Conservation (phyloP, 1,284 basidiomycete species). For the Schizophyllum amplum region DNA sequence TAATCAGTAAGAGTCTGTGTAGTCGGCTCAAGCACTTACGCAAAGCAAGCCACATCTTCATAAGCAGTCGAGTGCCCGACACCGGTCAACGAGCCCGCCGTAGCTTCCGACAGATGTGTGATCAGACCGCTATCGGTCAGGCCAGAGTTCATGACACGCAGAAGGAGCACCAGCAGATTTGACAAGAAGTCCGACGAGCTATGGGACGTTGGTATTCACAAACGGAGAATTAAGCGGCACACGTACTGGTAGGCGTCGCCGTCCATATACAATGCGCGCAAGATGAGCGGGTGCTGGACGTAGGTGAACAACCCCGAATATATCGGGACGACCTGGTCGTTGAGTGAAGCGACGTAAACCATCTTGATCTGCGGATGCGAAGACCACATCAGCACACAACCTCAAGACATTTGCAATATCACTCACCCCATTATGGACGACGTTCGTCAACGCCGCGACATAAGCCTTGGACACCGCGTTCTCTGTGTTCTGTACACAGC, state of each 20-base stretch:
- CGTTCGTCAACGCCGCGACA: conserved; percentile 62
- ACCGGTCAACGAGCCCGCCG: conserved; percentile 83
- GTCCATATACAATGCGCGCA: conserved; percentile 92
- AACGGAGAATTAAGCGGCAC: conserved; percentile 9
- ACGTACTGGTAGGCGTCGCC: conserved; percentile 83
- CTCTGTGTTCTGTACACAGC: conserved; percentile 73
- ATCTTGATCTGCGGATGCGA: conserved; percentile 85
- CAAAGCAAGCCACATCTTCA: conserved; percentile 79
- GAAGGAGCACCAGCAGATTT: conserved; percentile 82
- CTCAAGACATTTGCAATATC: background rate
- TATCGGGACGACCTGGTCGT: conserved; percentile 93
- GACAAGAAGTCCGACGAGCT: conserved; percentile 90
- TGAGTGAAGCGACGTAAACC: conserved; percentile 87
- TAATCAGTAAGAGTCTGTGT: too few relatives aligned
- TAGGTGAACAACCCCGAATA: conserved; percentile 91
- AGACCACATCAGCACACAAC: too few relatives aligned
- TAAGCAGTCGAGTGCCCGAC: conserved; percentile 92
- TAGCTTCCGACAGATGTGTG: conserved; percentile 84
- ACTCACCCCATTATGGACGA: conserved; percentile 72
- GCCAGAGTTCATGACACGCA: conserved; percentile 86
- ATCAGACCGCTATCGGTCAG: conserved; percentile 86
- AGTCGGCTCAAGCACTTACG: conserved; percentile 55
- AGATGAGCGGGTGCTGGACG: conserved; percentile 82
- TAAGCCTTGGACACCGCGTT: conserved; percentile 71
- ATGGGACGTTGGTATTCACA: conserved; percentile 4